Percentiles rank a stretch among this genome's conserved stretches.
These are phyloP conservation scores for Ogataea philodendri DNA, from an alignment of 805 yeast genomes.

Conservation along the genomic window DNA sequence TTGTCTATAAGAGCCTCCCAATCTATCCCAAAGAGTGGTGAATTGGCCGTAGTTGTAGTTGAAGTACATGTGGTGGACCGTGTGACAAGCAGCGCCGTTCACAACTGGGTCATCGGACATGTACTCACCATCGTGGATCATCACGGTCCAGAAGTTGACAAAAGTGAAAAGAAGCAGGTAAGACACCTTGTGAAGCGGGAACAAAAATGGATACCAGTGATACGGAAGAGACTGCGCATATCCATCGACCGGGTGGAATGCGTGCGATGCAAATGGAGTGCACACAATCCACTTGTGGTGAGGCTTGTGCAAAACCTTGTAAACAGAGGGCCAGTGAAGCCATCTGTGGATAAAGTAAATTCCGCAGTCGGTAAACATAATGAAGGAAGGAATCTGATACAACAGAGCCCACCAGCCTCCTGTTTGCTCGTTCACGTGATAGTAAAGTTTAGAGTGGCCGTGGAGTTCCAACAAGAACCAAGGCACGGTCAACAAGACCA, in stretches of 20 bases:
- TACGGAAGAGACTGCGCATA: constrained; percentile 90
- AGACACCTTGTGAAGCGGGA: constrained; percentile 87
- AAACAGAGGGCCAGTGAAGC: constrained; percentile 89
- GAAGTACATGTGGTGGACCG: constrained; percentile 94
- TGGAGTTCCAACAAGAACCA: constrained; percentile 83
- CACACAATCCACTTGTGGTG: constrained; percentile 99
- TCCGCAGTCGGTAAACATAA: constrained; percentile 91
- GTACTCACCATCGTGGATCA: constrained; percentile 98
- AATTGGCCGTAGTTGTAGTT: constrained; percentile 98
- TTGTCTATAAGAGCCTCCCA: constrained; percentile 88
- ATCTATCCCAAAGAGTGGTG: constrained; percentile 96
- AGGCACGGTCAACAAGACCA: constrained; percentile 86
- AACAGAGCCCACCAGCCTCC: constrained; percentile 68
- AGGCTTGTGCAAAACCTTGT: constrained; percentile 88
- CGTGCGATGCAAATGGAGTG: constrained; percentile 97
- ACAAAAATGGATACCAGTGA: constrained; percentile 85
- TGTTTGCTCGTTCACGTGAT: constrained; percentile 55
- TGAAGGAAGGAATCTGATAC: constrained; percentile 71
- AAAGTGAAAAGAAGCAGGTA: constrained; percentile 81
- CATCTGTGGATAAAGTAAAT: constrained; percentile 90
- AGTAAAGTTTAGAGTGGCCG: constrained; percentile 80
- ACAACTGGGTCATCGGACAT: constrained; percentile 89
- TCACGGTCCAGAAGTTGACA: constrained; percentile 97
- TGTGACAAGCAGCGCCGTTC: constrained; percentile 98
- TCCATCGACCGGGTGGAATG: constrained; percentile 98